Evolutionary conservation across 106 monocot genomes (phyloP).

Genomic region (Dioscorea alata): DNA sequence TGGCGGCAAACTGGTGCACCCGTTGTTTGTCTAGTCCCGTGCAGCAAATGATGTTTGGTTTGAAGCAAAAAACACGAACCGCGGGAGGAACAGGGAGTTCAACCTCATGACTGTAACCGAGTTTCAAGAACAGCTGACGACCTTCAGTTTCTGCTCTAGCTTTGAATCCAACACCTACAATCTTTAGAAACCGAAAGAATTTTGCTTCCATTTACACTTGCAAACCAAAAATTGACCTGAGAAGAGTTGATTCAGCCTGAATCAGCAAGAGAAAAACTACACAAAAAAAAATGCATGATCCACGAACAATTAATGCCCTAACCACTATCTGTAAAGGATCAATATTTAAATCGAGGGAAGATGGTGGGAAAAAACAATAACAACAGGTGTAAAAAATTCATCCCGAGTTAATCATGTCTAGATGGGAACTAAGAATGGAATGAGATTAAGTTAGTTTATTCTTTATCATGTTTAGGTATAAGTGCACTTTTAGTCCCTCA

Average conservation of each 20-base stretch:
- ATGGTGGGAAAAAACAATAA: too few species aligned
- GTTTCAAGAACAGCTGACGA: constrained; percentile 70
- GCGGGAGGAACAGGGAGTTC: constrained; percentile 77
- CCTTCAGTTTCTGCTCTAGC: constrained; percentile 73
- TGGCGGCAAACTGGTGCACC: constrained; percentile 83
- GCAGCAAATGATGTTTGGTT: constrained; percentile 90
- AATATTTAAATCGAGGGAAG: too few species aligned
- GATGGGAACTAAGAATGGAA: too few species aligned
- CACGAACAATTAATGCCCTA: too few species aligned
- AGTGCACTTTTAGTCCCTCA: too few species aligned
- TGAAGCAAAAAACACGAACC: constrained; percentile 90
- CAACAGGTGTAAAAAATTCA: too few species aligned
- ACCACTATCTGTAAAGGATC: too few species aligned
- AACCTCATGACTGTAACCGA: constrained; percentile 95
- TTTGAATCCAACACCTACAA: constrained; percentile 90
- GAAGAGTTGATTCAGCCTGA: neutral
- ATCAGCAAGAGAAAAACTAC: too few species aligned
- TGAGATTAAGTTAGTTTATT: too few species aligned
- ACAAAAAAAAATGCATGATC: too few species aligned
- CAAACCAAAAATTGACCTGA: neutral
- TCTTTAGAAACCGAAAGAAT: constrained; percentile 84
- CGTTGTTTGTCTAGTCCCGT: constrained; percentile 83
- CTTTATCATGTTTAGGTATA: too few species aligned
- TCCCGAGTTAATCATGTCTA: too few species aligned
- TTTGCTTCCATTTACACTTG: constrained; percentile 56